Percentiles rank a stretch among this genome's conserved stretches.
phyloP scores from a whole-genome alignment of 2,329 filamentous ascomycete genomes.

The Epichloe typhina region DNA sequence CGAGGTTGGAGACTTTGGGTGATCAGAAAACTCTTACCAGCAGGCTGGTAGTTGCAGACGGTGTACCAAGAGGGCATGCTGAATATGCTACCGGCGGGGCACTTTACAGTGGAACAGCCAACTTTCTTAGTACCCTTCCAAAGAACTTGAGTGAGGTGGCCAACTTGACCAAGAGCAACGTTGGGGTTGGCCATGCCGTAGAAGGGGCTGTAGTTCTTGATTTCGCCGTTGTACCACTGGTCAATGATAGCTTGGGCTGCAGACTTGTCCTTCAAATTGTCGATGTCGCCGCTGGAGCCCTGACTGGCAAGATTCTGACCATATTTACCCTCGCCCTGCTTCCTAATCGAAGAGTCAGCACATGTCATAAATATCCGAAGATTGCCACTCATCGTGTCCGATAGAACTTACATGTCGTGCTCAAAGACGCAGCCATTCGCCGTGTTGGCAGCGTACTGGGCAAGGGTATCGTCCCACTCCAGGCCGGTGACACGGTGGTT shows the following conservation, averaged over 20 bases:
- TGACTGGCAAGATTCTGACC: slow-evolving; percentile 85
- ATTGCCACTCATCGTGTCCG: neutral
- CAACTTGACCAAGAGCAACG: slow-evolving; percentile 51
- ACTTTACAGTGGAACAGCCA: slow-evolving; percentile 57
- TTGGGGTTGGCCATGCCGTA: slow-evolving; percentile 51
- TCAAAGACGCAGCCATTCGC: slow-evolving; percentile 57
- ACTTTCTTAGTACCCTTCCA: slow-evolving; percentile 26
- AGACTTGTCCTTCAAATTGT: slow-evolving; percentile 31
- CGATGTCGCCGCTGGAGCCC: slow-evolving; percentile 27
- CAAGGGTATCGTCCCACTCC: slow-evolving; percentile 52
- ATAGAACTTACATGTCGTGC: slow-evolving; percentile 58
- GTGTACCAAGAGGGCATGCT: slow-evolving; percentile 54
- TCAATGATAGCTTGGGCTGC: slow-evolving; percentile 60
- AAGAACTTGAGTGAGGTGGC: slow-evolving; percentile 35
- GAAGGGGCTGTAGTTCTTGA: slow-evolving; percentile 35
- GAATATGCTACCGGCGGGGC: slow-evolving; percentile 34
- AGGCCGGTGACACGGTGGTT: slow-evolving; percentile 63
- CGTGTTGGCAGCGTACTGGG: slow-evolving; percentile 46
- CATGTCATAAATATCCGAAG: neutral
- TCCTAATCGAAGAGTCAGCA: slow-evolving; percentile 29
- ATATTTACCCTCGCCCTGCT: slow-evolving; percentile 49
- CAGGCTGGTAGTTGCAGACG: slow-evolving; percentile 75
- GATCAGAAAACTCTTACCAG: slow-evolving; percentile 39
- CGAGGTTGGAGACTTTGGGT: neutral
- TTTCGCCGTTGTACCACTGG: slow-evolving; percentile 81